Base-by-base conservation (phyloP, 768 basidiomycete genomes). In the Pisolithus microcarpus region DNA sequence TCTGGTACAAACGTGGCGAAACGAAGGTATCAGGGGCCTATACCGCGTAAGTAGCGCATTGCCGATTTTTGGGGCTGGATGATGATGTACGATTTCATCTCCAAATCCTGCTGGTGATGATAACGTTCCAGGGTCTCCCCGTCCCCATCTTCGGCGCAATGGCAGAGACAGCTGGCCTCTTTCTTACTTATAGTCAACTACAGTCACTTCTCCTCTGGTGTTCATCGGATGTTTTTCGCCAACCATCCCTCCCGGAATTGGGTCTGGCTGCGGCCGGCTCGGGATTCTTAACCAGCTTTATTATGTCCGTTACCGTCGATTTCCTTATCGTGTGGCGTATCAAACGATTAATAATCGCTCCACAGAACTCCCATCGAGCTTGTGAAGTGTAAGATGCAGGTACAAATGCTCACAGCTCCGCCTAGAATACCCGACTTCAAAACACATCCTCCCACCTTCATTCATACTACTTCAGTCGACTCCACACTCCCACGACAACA, bases 371-470 rank as follows among this genome's bases (percentile, higher is more conserved):
- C 91, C n/a, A 87, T 93, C 53, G 91, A 95, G 62, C 82, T 92
- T 38, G 78, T 95, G 59, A 94, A 95, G 69, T 92, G 90, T 73
- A 88, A 90, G 66, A 93, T 93, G 91, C 91, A 93, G 63, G 91
- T 92, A 5, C 89, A 93, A 63, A 84, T 89, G 78, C 80, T 91
- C 13, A 28, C 58, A 47, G 19, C 45, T 18, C 52, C 60, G 39
- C 56, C 52, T 18, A 50, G 46, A 44, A 46, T 58, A 15, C 54
- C 55, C 18, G 43, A 52, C 48, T 55, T 58, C 11, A 36, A 36
- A 19, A 55, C 55, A 40, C 51, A 39, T 38, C 53, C 50, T n/a
- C 56, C 60, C 28, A 56, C 52, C 37, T 60, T 60, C 46, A 43
- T 54, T 48, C 42, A 46, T 45, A 36, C 51, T 30, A 52, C 21